Conservation (phyloP, 78 protist genomes). For the Cavenderia fasciculata region DNA sequence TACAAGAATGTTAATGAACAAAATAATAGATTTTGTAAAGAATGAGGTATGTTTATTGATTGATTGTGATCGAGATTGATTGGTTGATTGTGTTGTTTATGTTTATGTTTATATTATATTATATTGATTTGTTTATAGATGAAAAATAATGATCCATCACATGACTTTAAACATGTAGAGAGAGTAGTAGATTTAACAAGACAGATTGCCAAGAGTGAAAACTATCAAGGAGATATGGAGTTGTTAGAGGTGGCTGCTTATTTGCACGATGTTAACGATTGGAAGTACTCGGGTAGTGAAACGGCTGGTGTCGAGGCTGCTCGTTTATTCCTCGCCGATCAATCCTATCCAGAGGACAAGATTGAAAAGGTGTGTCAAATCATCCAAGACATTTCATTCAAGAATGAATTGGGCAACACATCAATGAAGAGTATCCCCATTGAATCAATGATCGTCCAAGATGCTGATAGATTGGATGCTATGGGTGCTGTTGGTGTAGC, state of each 20-base stretch:
- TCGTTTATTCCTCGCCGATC: neutral
- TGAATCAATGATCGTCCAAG: conserved; percentile 80
- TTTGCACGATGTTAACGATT: conserved; percentile 83
- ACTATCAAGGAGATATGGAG: conserved; percentile 51
- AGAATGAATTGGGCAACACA: conserved; percentile 71
- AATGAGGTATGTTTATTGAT: no score
- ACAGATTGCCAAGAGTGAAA: conserved; percentile 19
- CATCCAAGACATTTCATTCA: conserved; percentile 69
- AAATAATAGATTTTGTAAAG: no score
- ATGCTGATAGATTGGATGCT: conserved; percentile 88
- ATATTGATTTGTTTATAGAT: no score
- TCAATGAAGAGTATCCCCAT: neutral
- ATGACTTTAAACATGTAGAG: conserved; percentile 17
- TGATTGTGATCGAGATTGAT: no score
- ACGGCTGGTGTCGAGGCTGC: conserved; percentile 55
- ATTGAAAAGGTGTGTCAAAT: conserved; percentile 21
- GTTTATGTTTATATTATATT: no score
- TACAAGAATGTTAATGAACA: no score
- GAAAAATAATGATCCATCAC: conserved; percentile 7
- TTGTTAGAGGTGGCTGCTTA: conserved; percentile 78
- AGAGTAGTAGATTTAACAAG: conserved; percentile 14
- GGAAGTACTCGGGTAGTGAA: conserved; percentile 78
- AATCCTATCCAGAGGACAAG: conserved; percentile 33
- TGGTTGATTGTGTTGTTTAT: no score
- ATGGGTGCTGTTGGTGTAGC: conserved; percentile 74